These are phyloP conservation scores for Penicillium olsonii DNA, from an alignment of 2,329 filamentous ascomycete species.

Conservation along the genomic window DNA sequence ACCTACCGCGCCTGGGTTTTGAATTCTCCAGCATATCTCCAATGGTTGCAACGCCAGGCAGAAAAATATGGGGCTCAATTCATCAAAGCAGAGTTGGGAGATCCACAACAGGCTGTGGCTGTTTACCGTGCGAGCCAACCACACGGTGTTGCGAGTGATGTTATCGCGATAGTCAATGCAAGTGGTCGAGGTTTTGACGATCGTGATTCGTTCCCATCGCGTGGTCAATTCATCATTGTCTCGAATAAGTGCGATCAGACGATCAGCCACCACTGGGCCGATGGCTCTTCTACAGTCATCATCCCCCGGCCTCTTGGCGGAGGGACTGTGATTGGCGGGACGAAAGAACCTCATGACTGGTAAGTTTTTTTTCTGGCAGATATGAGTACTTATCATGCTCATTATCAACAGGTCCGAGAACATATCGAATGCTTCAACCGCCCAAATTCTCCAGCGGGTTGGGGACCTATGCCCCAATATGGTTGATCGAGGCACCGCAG, in stretches of 20 bases:
- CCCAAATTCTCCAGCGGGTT: no score
- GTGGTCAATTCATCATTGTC: constrained; percentile 13
- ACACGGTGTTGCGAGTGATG: background rate
- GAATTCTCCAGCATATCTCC: constrained; percentile 11
- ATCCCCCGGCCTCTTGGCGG: constrained; percentile 11
- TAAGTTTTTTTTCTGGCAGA: background rate
- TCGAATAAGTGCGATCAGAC: constrained; percentile 9
- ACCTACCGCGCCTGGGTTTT: constrained; percentile 11
- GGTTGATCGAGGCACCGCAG: no score
- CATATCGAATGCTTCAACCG: no score
- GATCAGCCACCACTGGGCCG: constrained; percentile 14
- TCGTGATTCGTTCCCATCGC: constrained; percentile 7
- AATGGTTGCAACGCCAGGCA: constrained; percentile 6
- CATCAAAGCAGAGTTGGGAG: background rate
- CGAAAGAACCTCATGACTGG: constrained; percentile 12
- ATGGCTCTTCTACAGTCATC: constrained; percentile 5
- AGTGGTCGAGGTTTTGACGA: constrained; percentile 8
- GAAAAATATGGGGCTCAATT: constrained; percentile 3
- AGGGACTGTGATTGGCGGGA: constrained; percentile 11
- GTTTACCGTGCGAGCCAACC: background rate
- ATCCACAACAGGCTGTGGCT: background rate
- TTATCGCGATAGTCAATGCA: constrained; percentile 4
- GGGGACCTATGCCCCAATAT: no score
- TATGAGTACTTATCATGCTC: no score
- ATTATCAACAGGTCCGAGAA: no score